Base-by-base conservation (phyloP, 345 rosid genomes). In the Eucalyptus marginata region DNA sequence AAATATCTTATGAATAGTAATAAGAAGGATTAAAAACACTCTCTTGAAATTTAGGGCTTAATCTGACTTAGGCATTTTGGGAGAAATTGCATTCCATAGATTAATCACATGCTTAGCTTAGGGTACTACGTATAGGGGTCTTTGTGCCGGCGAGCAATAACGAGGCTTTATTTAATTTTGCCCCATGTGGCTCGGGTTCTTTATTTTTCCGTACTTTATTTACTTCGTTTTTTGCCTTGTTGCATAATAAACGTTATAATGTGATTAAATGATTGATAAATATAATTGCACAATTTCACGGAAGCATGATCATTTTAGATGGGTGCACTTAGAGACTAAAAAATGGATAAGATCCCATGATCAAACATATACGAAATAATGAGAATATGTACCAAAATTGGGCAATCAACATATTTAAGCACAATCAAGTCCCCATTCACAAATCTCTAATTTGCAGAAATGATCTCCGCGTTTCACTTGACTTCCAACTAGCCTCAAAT, bases 381-480 rank as follows among this genome's bases (percentile, higher is more conserved):
- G 29, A 11, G 4, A 25, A 58, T 10, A 58, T 1, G 5, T 25
- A 58, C 15, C 15, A 25, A 58, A 25, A 5, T 11, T 58, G 36
- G 14, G 14, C 14, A 5, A 10, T 25, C 14, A 5, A 58, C 6
- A 25, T 0, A 58, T 10, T 58, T 58, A 10, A 25, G 64, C 64
- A 5, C 6, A 24, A 58, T 3, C n/a, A 25, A 10, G 66, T 25
- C 27, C 10, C 25, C 2, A 0, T 54, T 22, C n/a, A 24, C 13
- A 5, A 58, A 58, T 24, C 0, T 58, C 0, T 58, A 0, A 0
- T 58, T 25, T 25, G 14, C 13, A 27, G 0, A 58, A 58, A 13
- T 58, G 29, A 58, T 58, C 66, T 58, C 7, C 66, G 0, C 1
- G 2, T 25, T 58, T 25, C 29, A 25, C n/a, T 58, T 25, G n/a